A percentile compares a stretch with the other conserved stretches of the same genome.
Conservation (phyloP, 352 stramenopile genomes). For the Saprolegnia parasitica region DNA sequence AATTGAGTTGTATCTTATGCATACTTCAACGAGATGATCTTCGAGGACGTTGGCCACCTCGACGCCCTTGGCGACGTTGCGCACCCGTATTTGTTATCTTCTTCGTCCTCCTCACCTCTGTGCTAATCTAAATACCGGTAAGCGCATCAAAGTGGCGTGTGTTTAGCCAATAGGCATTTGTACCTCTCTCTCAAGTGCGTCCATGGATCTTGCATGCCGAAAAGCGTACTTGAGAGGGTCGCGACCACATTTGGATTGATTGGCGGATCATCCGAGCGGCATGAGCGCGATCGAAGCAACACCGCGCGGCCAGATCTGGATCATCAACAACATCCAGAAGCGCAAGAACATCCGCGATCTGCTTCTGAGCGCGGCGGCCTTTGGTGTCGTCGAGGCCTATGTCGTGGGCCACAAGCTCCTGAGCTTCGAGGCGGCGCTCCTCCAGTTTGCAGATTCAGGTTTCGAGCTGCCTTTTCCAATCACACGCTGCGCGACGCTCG, state of each 20-base stretch:
- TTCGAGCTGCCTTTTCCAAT: conserved; percentile 50
- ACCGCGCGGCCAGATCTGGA: conserved; percentile 54
- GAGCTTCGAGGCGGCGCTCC: conserved; percentile 44
- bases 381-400: conserved; percentile 79
- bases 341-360: conserved; percentile 85
- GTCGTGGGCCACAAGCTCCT: conserved; percentile 83
- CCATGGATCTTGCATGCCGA: background rate
- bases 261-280: no score
- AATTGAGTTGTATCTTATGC: no score
- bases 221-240: background rate
- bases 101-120: no score
- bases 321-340: conserved; percentile 93
- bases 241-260: background rate
- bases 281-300: no score
- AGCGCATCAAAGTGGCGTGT: background rate
- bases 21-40: no score
- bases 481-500: conserved; percentile 68
- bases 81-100: no score
- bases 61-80: no score
- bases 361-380: conserved; percentile 73
- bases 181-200: background rate
- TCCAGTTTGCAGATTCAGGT: conserved; percentile 53
- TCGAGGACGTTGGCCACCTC: no score
- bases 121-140: no score
- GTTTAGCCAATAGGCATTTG: background rate